Conservation (phyloP, 805 yeast genomes). For the Starmera dryadoides region DNA sequence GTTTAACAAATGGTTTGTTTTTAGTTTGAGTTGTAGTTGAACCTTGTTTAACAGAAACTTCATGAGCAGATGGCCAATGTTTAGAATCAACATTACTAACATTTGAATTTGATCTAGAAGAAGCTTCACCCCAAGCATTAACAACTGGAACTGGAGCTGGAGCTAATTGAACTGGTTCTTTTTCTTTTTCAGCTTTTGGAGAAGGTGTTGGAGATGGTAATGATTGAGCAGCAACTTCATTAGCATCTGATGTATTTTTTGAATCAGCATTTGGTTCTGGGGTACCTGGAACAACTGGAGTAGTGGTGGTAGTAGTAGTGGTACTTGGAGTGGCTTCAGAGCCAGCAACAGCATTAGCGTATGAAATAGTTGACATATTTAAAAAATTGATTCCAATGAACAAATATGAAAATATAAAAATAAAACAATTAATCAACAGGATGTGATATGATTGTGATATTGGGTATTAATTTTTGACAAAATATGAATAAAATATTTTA, state of each 20-base stretch:
- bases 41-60: constrained; percentile 10
- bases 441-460: too few relatives aligned
- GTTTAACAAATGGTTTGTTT: constrained; percentile 3
- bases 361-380: constrained; percentile 13
- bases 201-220: constrained; percentile 22
- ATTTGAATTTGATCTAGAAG: constrained; percentile 19
- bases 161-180: constrained; percentile 30
- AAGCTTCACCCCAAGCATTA: constrained; percentile 49
- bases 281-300: neutral
- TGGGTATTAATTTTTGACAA: too few relatives aligned
- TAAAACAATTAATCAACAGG: too few relatives aligned
- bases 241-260: neutral
- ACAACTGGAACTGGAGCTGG: constrained; percentile 63
- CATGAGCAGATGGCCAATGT: constrained; percentile 31
- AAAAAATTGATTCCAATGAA: neutral
- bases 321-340: neutral
- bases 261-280: constrained; percentile 3
- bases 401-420: neutral
- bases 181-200: constrained; percentile 17
- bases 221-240: constrained; percentile 4
- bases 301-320: neutral
- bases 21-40: constrained; percentile 4
- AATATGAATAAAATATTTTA: too few relatives aligned
- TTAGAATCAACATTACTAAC: constrained; percentile 16
- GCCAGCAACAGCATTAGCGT: constrained; percentile 19